Evolutionary conservation across 176 grass and related monocot genomes (phyloP).

Genomic region (Pontederia paniculata): DNA sequence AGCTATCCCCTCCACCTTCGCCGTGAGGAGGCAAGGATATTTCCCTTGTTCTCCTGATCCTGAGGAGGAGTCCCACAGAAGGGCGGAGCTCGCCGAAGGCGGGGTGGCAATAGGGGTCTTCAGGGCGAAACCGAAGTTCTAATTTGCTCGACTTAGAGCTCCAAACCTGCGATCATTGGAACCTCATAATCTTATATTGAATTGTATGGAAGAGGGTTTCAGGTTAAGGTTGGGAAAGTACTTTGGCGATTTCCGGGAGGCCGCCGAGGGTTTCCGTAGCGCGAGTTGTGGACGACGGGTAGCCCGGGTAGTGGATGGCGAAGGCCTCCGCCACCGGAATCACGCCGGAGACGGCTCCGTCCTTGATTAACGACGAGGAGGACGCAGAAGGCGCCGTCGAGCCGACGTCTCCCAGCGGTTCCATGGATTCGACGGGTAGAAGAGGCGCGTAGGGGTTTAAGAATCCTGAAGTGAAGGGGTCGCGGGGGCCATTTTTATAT

Average conservation of each 20-base stretch:
- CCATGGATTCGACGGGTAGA: too few species aligned
- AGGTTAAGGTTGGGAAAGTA: neutral
- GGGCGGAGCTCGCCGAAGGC: conserved; percentile 34
- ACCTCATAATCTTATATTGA: too few species aligned
- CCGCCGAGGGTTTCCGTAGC: conserved; percentile 51
- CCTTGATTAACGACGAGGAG: conserved; percentile 26
- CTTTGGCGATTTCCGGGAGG: conserved; percentile 49
- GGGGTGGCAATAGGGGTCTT: conserved; percentile 78
- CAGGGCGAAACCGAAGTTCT: conserved; percentile 73
- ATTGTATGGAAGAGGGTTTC: neutral
- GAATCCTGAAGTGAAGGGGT: too few species aligned
- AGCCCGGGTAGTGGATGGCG: conserved; percentile 64
- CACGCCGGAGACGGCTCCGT: conserved; percentile 40
- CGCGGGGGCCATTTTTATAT: too few species aligned
- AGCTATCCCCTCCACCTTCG: neutral
- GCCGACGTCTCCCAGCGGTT: neutral
- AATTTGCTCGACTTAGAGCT: conserved; percentile 28
- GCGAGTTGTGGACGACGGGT: conserved; percentile 49
- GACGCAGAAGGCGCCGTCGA: conserved; percentile 8
- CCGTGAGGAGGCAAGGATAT: neutral
- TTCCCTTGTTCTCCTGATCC: conserved; percentile 31
- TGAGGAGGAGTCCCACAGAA: conserved; percentile 44
- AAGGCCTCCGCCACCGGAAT: conserved; percentile 45
- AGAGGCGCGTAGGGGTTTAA: too few species aligned
- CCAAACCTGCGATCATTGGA: conserved; percentile 22